A percentile compares a stretch with the other conserved stretches of the same genome.
Conservation (phyloP, 805 yeast genomes). For the Saccharomyces eubayanus region DNA sequence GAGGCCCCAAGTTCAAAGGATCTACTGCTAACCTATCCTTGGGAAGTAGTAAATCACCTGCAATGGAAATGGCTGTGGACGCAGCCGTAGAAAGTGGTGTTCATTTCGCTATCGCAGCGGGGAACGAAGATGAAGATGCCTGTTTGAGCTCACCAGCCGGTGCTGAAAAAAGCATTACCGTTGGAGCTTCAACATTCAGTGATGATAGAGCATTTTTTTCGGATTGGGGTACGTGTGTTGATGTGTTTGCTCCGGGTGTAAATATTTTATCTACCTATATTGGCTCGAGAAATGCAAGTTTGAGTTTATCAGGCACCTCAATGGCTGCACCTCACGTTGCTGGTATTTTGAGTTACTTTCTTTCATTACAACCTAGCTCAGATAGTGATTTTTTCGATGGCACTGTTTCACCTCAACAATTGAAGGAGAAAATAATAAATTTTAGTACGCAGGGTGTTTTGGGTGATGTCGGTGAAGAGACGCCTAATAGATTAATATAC, state of each 20-base stretch:
- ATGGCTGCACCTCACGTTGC: constrained; percentile 98
- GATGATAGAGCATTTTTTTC: constrained; percentile 93
- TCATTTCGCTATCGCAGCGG: constrained; percentile 94
- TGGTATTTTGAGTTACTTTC: constrained; percentile 82
- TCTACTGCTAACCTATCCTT: constrained; percentile 89
- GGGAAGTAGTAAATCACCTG: constrained; percentile 87
- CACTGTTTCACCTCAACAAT: constrained; percentile 58
- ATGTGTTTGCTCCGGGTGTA: constrained; percentile 93
- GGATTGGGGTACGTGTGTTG: constrained; percentile 92
- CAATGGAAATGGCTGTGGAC: constrained; percentile 78
- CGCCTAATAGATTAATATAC: constrained; percentile 70
- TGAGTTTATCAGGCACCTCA: constrained; percentile 87
- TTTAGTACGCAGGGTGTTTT: constrained; percentile 56
- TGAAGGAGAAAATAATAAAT: constrained; percentile 66
- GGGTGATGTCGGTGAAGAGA: constrained; percentile 57
- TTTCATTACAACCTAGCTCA: constrained; percentile 74
- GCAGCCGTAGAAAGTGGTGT: constrained; percentile 86
- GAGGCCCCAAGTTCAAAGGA: constrained; percentile 46
- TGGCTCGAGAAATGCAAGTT: constrained; percentile 68
- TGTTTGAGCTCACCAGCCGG: constrained; percentile 89
- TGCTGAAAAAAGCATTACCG: constrained; percentile 77
- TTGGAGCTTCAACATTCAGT: constrained; percentile 85
- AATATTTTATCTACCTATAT: constrained; percentile 77
- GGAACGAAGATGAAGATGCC: constrained; percentile 89
- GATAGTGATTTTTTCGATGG: constrained; percentile 49